phyloP scores from a whole-genome alignment of 768 basidiomycete genomes.

The Termitomyces heimii region DNA sequence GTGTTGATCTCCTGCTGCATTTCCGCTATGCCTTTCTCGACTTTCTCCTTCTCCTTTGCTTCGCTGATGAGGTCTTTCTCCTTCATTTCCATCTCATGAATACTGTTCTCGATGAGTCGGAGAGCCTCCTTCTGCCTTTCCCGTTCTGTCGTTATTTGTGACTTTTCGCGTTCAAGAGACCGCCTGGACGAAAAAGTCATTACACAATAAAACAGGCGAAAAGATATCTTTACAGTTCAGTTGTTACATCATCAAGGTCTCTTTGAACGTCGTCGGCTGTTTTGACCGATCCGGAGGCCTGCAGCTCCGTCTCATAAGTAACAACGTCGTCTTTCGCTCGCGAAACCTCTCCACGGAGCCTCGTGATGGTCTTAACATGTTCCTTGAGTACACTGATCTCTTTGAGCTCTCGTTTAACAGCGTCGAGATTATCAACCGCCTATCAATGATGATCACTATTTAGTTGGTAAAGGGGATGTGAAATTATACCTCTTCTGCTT shows the following conservation, averaged over 20 bases:
- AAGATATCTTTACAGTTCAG: slow-evolving; percentile 51
- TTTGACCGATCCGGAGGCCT: slow-evolving; percentile 67
- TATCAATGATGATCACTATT: slow-evolving; percentile 20
- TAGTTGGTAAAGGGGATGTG: slow-evolving; percentile 1
- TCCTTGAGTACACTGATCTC: slow-evolving; percentile 58
- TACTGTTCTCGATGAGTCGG: slow-evolving; percentile 50
- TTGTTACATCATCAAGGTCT: slow-evolving; percentile 60
- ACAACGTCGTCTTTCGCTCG: slow-evolving; percentile 55
- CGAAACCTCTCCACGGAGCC: slow-evolving; percentile 54
- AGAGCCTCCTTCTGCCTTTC: slow-evolving; percentile 52
- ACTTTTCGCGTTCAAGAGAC: slow-evolving; percentile 58
- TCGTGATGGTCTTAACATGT: slow-evolving; percentile 50
- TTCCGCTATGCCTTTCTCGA: slow-evolving; percentile 50
- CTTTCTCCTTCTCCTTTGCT: slow-evolving; percentile 49
- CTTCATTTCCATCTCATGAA: slow-evolving; percentile 58
- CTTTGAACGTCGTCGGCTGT: slow-evolving; percentile 82
- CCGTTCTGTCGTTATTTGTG: slow-evolving; percentile 48
- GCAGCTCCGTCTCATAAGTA: slow-evolving; percentile 63
- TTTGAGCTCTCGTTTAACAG: slow-evolving; percentile 51
- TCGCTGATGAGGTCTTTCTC: slow-evolving; percentile 52
- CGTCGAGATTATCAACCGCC: slow-evolving; percentile 47
- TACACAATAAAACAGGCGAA: neutral
- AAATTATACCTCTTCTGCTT: slow-evolving; percentile 57
- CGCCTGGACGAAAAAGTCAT: slow-evolving; percentile 35
- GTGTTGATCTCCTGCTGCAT: slow-evolving; percentile 53